Evolutionary conservation across 2,329 filamentous ascomycete genomes (phyloP).

Genomic region (Pseudocercospora pini-densiflorae): DNA sequence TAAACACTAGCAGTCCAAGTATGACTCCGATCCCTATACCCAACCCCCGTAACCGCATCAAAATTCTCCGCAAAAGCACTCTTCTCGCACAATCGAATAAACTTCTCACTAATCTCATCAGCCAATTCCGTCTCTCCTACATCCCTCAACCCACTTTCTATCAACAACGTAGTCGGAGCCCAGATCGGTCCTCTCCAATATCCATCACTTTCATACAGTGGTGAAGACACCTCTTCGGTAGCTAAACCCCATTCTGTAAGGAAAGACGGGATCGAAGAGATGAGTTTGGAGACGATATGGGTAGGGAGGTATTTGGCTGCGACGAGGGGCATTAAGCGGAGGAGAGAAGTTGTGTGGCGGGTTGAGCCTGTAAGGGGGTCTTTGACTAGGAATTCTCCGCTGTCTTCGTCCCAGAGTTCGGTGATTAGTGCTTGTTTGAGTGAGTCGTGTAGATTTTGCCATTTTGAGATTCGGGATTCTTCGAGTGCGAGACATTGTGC

Average conservation of each 20-base stretch:
- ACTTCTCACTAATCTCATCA: not conserved
- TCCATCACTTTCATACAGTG: slow-evolving; percentile 5
- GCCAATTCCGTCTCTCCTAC: not conserved
- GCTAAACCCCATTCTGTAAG: slow-evolving; percentile 8
- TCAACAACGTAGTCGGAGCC: slow-evolving; percentile 3
- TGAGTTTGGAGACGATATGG: not conserved
- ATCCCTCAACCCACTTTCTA: not conserved
- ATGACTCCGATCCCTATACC: slow-evolving; percentile 7
- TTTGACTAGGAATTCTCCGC: not conserved
- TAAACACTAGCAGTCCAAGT: slow-evolving; percentile 7
- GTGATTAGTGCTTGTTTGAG: not conserved
- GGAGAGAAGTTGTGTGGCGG: not conserved
- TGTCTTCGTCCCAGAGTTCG: slow-evolving; percentile 1
- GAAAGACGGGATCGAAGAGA: not conserved
- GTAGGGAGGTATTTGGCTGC: slow-evolving; percentile 2
- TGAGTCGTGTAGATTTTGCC: not conserved
- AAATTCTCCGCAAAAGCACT: slow-evolving; percentile 10
- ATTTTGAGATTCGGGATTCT: not conserved
- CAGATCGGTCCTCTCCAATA: slow-evolving; percentile 9
- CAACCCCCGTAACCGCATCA: not conserved
- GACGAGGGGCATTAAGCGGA: slow-evolving; percentile 9
- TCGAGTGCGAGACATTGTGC: not conserved
- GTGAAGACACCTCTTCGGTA: not conserved
- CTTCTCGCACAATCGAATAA: not conserved
- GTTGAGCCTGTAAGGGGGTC: not conserved